Percentiles rank a stretch among this genome's conserved stretches.
Evolutionary conservation across 768 basidiomycete genomes (phyloP).

Genomic region (Solioccasus polychromus): DNA sequence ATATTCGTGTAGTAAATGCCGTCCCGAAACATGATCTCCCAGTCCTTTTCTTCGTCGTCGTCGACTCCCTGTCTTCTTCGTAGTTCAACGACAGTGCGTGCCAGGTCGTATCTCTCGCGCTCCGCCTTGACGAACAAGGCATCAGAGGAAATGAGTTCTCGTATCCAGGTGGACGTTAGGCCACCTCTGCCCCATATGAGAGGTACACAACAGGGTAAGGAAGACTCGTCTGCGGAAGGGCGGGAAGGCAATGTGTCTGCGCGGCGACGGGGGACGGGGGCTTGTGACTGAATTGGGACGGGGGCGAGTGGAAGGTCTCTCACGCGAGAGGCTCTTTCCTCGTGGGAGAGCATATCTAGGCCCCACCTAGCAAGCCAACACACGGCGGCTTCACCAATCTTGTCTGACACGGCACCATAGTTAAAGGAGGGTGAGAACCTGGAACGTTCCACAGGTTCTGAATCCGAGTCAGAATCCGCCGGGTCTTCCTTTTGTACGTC

Average conservation of each 20-base stretch:
- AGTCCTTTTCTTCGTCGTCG: conserved; percentile 66
- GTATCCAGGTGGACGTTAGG: conserved; percentile 67
- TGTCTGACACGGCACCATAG: conserved; percentile 88
- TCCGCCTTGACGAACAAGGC: conserved; percentile 78
- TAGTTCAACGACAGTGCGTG: conserved; percentile 71
- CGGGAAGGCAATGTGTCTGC: conserved; percentile 29
- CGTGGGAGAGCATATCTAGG: conserved; percentile 66
- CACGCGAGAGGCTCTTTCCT: conserved; percentile 38
- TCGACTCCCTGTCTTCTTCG: conserved; percentile 53
- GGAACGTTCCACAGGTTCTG: conserved; percentile 20
- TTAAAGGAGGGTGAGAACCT: conserved; percentile 45
- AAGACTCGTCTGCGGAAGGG: conserved; percentile 13
- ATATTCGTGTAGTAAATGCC: conserved; percentile 88
- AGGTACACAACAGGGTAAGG: conserved; percentile 35
- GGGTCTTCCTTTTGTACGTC: conserved; percentile 38
- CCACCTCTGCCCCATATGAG: conserved; percentile 76
- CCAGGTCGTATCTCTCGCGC: conserved; percentile 76
- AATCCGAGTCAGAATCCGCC: conserved; percentile 31
- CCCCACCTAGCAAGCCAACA: conserved; percentile 92
- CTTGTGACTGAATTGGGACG: conserved; percentile 15
- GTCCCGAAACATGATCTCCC: conserved; percentile 64
- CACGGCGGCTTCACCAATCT: conserved; percentile 85
- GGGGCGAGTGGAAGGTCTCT: conserved; percentile 16
- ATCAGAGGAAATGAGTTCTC: conserved; percentile 73
- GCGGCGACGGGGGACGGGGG: conserved; percentile 21